Evolutionary conservation across 139 green algal species (phyloP).

Genomic region (Gonium pectorale): DNA sequence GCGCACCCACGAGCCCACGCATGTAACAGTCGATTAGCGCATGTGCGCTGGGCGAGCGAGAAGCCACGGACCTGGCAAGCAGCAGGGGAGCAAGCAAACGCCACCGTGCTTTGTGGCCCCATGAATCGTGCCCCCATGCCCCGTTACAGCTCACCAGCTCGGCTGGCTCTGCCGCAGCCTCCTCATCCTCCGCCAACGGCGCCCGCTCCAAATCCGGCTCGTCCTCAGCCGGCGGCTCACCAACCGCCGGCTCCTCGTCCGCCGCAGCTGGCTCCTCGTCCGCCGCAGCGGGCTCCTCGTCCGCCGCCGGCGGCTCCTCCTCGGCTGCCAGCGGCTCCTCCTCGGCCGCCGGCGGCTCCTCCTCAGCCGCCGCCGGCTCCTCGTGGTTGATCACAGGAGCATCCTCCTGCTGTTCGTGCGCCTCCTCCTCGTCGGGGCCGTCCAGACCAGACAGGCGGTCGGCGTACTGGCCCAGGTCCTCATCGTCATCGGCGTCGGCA

Average conservation of each 20-base stretch:
- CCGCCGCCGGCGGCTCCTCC: neutral
- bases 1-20: too few relatives aligned
- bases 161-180: neutral
- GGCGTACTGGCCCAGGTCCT: too few relatives aligned
- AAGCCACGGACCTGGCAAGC: too few relatives aligned
- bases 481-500: too few relatives aligned
- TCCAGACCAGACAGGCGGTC: too few relatives aligned
- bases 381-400: neutral
- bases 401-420: neutral
- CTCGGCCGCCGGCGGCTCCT: neutral
- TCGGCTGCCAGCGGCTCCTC: neutral
- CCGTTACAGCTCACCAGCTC: too few relatives aligned
- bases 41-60: too few relatives aligned
- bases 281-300: neutral
- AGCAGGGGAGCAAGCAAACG: too few relatives aligned
- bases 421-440: too few relatives aligned
- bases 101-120: too few relatives aligned
- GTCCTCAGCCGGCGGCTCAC: neutral
- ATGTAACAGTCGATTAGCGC: too few relatives aligned
- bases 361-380: neutral
- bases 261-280: neutral
- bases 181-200: neutral
- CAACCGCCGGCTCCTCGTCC: neutral
- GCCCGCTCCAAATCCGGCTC: neutral
- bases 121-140: too few relatives aligned